Evolutionary conservation across 768 basidiomycete genomes (phyloP), one percentile per base, ranked within the genome.

Genomic region (Sarcodon aspratus): DNA sequence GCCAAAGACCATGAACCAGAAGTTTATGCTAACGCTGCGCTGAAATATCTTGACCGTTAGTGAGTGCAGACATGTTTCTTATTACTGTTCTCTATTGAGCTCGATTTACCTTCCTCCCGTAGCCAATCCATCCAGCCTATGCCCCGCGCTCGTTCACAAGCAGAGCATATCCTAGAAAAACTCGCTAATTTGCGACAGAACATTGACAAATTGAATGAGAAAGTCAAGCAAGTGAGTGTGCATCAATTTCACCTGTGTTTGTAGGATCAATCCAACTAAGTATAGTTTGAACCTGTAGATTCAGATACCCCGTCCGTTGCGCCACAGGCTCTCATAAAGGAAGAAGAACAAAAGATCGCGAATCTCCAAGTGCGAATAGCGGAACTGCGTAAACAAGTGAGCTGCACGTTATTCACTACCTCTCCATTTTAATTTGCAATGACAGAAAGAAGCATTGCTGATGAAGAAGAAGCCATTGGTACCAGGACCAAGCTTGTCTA

Each of bases 31-130:
- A 69, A 78, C 51, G 87, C 87, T 8, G 85, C 87, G 0, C 59
- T 85, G 52, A 86, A 80, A 63, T 87, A 81, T 56, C 69, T 90
- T 48, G 80, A 85, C 59, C 75, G 79, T 61, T 90, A 85, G 85
- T 86, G 57, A 59, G 85, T 69, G 18, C 44, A 15, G 21, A 5
- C 21, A 3, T 5, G 5, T 27, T 27, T 27, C 21, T 27, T 27
- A 5, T 40, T 35, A 6, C 27, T 36, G 4, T 10, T 35, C 34
- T 11, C 40, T 21, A 21, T 32, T 4, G 35, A 17, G 35, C 37
- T 18, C 12, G 50, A 48, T 35, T 46, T 44, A 12, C 27, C 33
- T 34, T 48, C 45, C 34, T 49, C 15, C 48, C 6, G 37, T 45
- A 73, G 71, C 50, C 65, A 70, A 45, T 66, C 71, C 8, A 70